Conservation (phyloP, 164 flowering plant genomes). For the Paratinospora sagittata region DNA sequence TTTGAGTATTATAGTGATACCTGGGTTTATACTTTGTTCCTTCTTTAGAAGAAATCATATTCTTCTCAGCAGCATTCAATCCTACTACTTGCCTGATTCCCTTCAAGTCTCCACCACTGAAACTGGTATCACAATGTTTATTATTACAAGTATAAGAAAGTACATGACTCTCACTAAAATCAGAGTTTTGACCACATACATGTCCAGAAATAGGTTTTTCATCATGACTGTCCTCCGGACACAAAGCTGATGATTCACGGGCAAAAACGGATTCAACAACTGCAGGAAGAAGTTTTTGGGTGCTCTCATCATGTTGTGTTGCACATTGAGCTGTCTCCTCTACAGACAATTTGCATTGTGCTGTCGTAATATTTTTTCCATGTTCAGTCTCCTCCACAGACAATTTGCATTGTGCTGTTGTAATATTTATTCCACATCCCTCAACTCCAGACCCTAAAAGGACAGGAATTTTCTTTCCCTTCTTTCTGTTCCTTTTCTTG, state of each 20-base stretch:
- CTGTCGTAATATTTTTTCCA: background rate
- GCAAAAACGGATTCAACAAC: background rate
- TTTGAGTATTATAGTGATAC: background rate
- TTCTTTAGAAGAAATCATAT: background rate
- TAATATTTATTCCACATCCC: background rate
- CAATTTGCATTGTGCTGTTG: background rate
- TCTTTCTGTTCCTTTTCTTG: conserved; percentile 13
- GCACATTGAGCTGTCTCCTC: too few relatives aligned
- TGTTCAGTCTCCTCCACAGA: too few relatives aligned
- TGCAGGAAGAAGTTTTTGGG: background rate
- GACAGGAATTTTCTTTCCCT: background rate
- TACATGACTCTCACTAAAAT: background rate
- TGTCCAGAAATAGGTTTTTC: too few relatives aligned
- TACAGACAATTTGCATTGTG: background rate
- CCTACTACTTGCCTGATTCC: conserved; percentile 1
- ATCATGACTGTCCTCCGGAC: too few relatives aligned
- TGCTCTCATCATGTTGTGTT: background rate
- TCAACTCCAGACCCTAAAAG: background rate
- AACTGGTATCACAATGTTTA: background rate
- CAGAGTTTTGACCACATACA: background rate
- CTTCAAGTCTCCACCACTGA: background rate
- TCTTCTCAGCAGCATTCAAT: background rate
- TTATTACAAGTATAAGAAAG: conserved; percentile 3
- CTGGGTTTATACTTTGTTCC: conserved; percentile 6
- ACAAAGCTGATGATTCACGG: background rate